Percentiles rank a stretch among this genome's conserved stretches.
Conservation (phyloP, 305 asterid genomes). For the Solanum hybrid region DNA sequence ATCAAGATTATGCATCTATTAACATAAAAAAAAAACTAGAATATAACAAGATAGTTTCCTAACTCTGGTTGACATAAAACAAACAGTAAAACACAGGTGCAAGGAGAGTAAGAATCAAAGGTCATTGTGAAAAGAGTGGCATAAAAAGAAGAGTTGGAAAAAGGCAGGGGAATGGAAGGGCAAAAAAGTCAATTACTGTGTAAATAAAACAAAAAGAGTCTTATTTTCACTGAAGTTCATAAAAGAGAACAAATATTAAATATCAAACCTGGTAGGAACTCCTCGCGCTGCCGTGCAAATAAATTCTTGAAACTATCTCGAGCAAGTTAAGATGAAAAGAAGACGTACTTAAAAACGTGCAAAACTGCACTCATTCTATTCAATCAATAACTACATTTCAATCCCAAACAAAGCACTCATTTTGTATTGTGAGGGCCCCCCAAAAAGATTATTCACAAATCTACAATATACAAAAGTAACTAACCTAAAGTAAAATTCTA, state of each 20-base stretch:
- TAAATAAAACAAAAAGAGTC: neutral
- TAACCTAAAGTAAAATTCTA: conserved; percentile 25
- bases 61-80: neutral
- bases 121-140: neutral
- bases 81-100: neutral
- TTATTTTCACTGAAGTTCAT: neutral
- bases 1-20: neutral
- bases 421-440: conserved; percentile 3
- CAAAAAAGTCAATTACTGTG: neutral
- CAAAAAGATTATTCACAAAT: conserved; percentile 15
- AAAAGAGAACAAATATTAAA: neutral
- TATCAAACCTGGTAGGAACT: neutral
- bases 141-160: neutral
- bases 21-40: neutral
- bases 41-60: neutral
- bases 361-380: neutral
- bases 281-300: neutral
- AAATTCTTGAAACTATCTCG: neutral
- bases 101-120: neutral
- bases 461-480: conserved; percentile 39
- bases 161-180: neutral
- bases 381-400: neutral
- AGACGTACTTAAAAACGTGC: neutral
- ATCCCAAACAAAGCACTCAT: conserved; percentile 7
- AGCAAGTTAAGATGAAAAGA: neutral